Evolutionary conservation across 1,139 yeast genomes (phyloP).

Genomic region (Candida gigantensis): DNA sequence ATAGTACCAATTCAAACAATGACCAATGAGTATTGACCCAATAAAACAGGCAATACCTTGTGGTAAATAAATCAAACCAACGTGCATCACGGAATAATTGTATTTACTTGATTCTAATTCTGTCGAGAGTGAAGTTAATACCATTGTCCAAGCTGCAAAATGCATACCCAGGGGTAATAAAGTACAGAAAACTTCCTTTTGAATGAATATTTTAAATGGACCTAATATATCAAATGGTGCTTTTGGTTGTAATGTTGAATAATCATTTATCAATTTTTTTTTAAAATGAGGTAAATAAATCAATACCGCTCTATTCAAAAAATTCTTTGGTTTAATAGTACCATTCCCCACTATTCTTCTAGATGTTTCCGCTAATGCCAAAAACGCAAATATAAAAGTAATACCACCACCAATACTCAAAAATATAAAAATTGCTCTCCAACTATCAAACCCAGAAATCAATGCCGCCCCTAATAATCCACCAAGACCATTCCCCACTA

Average conservation of each 20-base stretch:
- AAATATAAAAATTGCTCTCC: slow-evolving; percentile 81
- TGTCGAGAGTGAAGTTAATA: slow-evolving; percentile 64
- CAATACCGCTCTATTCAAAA: slow-evolving; percentile 46
- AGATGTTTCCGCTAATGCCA: slow-evolving; percentile 70
- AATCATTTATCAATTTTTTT: slow-evolving; percentile 19
- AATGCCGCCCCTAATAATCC: slow-evolving; percentile 74
- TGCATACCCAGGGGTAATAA: slow-evolving; percentile 58
- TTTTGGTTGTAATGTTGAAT: slow-evolving; percentile 23
- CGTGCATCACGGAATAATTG: slow-evolving; percentile 48
- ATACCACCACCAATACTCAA: slow-evolving; percentile 60
- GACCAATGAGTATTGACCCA: slow-evolving; percentile 52
- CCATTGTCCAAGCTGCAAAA: slow-evolving; percentile 70
- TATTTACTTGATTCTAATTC: slow-evolving; percentile 47
- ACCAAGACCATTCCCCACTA: slow-evolving; percentile 75
- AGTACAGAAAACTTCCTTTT: slow-evolving; percentile 28
- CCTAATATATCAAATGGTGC: slow-evolving; percentile 40
- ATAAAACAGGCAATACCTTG: slow-evolving; percentile 60
- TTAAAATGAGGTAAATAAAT: slow-evolving; percentile 22
- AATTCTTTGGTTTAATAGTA: slow-evolving; percentile 44
- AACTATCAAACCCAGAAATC: slow-evolving; percentile 53
- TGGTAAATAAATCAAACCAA: slow-evolving; percentile 66
- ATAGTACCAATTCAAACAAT: slow-evolving; percentile 38
- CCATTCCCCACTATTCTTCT: slow-evolving; percentile 71
- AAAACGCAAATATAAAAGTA: slow-evolving; percentile 33
- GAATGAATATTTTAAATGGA: slow-evolving; percentile 42